Percentiles rank a stretch among this genome's conserved stretches.
Conservation (phyloP, 306 rosid genomes). For the Gastrolobium villosum region DNA sequence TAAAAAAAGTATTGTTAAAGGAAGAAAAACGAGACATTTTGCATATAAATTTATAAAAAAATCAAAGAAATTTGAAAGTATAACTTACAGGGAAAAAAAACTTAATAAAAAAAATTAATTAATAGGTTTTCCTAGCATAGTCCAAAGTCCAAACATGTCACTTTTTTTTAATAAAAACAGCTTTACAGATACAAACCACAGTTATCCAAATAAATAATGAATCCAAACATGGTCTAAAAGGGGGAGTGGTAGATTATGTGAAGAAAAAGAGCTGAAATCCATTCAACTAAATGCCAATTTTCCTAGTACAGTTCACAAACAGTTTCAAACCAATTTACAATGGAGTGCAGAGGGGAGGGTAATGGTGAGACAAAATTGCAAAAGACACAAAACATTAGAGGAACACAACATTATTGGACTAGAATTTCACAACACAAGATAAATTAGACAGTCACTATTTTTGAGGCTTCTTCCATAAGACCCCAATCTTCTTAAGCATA, state of each 20-base stretch:
- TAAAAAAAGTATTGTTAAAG: no score
- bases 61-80: no score
- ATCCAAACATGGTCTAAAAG: neutral
- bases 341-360: slow-evolving; percentile 25
- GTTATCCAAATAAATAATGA: neutral
- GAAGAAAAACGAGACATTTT: no score
- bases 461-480: slow-evolving; percentile 96
- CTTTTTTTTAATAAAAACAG: no score
- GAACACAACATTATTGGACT: slow-evolving; percentile 24
- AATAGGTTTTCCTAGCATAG: no score
- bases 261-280: neutral
- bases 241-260: neutral
- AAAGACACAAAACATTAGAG: slow-evolving; percentile 33
- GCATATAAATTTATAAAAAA: no score
- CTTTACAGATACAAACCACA: neutral
- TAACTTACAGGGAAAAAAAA: no score
- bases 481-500: slow-evolving; percentile 96
- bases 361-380: slow-evolving; percentile 24
- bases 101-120: no score
- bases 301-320: slow-evolving; percentile 41
- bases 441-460: slow-evolving; percentile 53
- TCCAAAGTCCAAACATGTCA: no score
- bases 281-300: slow-evolving; percentile 22
- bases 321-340: slow-evolving; percentile 49
- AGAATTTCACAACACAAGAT: slow-evolving; percentile 28